phyloP scores from a whole-genome alignment of 805 yeast genomes.

The Kregervanrija fluxuum region DNA sequence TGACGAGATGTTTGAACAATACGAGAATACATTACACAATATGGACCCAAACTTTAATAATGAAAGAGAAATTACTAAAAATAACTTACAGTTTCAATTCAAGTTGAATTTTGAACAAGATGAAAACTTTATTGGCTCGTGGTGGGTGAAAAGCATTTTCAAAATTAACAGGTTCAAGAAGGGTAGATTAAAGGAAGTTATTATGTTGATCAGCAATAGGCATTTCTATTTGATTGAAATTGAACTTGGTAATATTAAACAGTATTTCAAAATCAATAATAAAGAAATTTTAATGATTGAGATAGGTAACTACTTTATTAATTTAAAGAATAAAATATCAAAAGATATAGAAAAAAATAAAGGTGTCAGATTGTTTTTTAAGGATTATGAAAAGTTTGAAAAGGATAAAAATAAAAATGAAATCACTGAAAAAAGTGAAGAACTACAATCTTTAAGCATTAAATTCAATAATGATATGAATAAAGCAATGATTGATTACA shows the following conservation, averaged over 20 bases:
- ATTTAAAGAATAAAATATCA: too few species aligned
- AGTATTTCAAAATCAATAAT: too few species aligned
- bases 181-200: slow-evolving; percentile 13
- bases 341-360: too few species aligned
- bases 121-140: slow-evolving; percentile 20
- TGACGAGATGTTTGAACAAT: slow-evolving; percentile 31
- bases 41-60: slow-evolving; percentile 21
- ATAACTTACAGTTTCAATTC: slow-evolving; percentile 11
- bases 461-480: slow-evolving; percentile 15
- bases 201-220: slow-evolving; percentile 21
- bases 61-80: slow-evolving; percentile 10
- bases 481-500: not conserved
- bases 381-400: too few species aligned
- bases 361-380: too few species aligned
- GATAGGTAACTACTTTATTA: too few species aligned
- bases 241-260: too few species aligned
- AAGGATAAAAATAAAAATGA: too few species aligned
- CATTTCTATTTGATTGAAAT: slow-evolving; percentile 17
- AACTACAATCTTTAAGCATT: slow-evolving; percentile 12
- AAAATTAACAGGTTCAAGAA: slow-evolving; percentile 6
- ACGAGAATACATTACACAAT: slow-evolving; percentile 30
- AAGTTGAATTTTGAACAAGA: slow-evolving; percentile 10
- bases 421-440: slow-evolving; percentile 7
- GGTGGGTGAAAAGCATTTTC: slow-evolving; percentile 26
- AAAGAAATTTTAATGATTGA: too few species aligned